Evolutionary conservation across 164 flowering plant genomes (phyloP).

Genomic region (Macadamia integrifolia): DNA sequence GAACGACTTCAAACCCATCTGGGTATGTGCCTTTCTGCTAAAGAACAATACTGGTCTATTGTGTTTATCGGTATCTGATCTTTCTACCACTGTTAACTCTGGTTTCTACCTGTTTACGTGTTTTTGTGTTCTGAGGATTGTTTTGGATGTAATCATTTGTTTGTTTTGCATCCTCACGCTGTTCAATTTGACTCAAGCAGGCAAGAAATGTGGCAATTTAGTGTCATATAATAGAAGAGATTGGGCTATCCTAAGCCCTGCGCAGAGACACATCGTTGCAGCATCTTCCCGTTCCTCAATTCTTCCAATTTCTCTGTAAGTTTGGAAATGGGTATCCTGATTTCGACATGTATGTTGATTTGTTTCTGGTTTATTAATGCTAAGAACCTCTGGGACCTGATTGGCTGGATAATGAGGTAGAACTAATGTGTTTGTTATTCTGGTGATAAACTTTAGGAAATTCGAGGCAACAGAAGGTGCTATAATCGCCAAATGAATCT

Average conservation of each 20-base stretch:
- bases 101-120: no score
- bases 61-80: background rate
- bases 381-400: background rate
- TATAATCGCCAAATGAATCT: no score
- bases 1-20: slow-evolving; percentile 22
- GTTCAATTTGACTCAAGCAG: slow-evolving; percentile 7
- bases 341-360: no score
- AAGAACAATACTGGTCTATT: background rate
- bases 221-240: slow-evolving; percentile 23
- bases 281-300: slow-evolving; percentile 13
- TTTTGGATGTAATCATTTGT: no score
- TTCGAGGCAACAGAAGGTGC: no score
- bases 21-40: slow-evolving; percentile 26
- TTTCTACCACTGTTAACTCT: background rate
- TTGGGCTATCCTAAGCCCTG: slow-evolving; percentile 19
- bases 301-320: slow-evolving; percentile 36
- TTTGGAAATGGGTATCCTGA: background rate
- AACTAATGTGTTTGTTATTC: no score
- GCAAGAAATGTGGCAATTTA: slow-evolving; percentile 17
- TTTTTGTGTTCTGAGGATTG: no score
- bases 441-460: no score
- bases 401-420: no score
- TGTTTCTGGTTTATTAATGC: background rate
- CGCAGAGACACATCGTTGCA: slow-evolving; percentile 20
- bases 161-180: no score